Percentiles rank a stretch among this genome's conserved stretches.
phyloP scores from a whole-genome alignment of 1,139 yeast species.

The Kurtzmaniella quercitrusa region DNA sequence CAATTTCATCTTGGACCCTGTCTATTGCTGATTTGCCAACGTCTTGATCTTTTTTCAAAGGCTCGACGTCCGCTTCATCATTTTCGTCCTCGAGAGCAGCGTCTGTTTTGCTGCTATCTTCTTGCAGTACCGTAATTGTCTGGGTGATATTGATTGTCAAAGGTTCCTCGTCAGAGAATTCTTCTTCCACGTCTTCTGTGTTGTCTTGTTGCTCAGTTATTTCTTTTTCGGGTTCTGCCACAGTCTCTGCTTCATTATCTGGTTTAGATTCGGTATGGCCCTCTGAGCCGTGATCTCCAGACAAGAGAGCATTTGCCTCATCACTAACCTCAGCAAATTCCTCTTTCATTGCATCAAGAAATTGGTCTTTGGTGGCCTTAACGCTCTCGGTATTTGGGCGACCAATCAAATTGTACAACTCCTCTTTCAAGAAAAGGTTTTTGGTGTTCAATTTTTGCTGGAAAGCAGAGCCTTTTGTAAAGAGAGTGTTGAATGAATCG shows the following conservation, averaged over 20 bases:
- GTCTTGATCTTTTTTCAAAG: not conserved
- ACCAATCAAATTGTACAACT: conserved; percentile 25
- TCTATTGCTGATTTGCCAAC: not conserved
- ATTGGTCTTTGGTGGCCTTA: conserved; percentile 9
- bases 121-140: conserved; percentile 21
- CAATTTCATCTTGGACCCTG: conserved; percentile 25
- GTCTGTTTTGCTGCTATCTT: not conserved
- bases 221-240: conserved; percentile 1
- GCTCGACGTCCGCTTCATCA: not conserved
- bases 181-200: conserved; percentile 4
- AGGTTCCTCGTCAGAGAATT: conserved; percentile 17
- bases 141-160: conserved; percentile 26
- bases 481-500: conserved; percentile 2
- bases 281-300: too few species aligned
- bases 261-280: conserved; percentile 9
- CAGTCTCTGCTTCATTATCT: not conserved
- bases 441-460: conserved; percentile 12
- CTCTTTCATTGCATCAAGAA: not conserved
- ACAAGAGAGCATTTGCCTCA: too few species aligned
- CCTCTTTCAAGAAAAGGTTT: conserved; percentile 22
- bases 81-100: not conserved
- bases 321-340: not conserved
- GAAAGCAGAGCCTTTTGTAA: conserved; percentile 6
- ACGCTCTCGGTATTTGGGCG: conserved; percentile 9
- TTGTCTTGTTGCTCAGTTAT: not conserved